Evolutionary conservation across 129 eudicot genomes (phyloP).

Genomic region (Helianthus tuberosus): DNA sequence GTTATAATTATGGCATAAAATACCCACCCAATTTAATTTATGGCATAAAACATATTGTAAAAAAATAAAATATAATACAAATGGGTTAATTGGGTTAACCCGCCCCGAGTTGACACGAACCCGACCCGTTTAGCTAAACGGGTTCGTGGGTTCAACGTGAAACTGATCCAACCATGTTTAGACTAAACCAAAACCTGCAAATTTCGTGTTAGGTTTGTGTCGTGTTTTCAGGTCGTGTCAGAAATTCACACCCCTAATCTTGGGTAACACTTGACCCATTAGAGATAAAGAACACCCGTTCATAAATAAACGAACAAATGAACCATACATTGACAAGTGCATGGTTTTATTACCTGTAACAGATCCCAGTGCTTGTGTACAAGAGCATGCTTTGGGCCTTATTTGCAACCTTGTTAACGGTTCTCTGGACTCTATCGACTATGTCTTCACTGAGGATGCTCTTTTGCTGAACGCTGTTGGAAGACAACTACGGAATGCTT

Average conservation of each 20-base stretch:
- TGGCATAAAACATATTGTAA: no score
- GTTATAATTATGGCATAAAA: no score
- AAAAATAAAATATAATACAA: no score
- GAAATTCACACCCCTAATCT: neutral
- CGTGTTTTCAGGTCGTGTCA: no score
- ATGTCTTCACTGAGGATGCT: conserved; percentile 66
- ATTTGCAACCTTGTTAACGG: conserved; percentile 88
- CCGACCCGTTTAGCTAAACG: no score
- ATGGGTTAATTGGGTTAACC: no score
- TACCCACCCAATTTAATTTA: no score
- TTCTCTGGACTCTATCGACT: conserved; percentile 56
- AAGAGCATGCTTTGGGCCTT: conserved; percentile 92
- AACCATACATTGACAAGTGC: conserved; percentile 7
- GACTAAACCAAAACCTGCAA: no score
- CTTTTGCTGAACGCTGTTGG: conserved; percentile 74
- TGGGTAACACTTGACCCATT: conserved; percentile 4
- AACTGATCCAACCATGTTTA: no score
- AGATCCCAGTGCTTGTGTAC: conserved; percentile 86
- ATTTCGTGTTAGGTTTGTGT: no score
- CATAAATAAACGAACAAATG: neutral
- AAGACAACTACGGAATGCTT: conserved; percentile 59
- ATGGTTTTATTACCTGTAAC: conserved; percentile 19
- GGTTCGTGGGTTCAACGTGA: no score
- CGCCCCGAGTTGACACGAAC: no score
- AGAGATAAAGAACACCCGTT: neutral